Evolutionary conservation across 176 grass and related monocot genomes (phyloP).

Genomic region (Secale cereale): DNA sequence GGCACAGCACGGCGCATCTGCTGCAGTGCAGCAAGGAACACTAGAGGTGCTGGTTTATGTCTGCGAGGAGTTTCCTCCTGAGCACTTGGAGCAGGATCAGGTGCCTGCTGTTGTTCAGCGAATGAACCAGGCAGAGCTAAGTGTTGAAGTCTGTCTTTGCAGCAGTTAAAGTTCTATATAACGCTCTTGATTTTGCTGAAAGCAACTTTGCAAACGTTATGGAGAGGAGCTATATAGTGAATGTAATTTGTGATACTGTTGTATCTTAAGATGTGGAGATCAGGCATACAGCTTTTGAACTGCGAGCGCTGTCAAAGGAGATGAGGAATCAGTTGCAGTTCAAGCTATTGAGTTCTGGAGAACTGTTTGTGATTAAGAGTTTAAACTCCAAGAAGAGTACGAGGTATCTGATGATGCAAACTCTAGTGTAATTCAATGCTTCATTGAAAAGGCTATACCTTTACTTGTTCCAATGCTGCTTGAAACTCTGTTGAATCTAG

Average conservation of each 20-base stretch:
- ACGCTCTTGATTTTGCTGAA: conserved; percentile 81
- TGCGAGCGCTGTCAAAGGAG: conserved; percentile 67
- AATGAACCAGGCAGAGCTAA: conserved; percentile 69
- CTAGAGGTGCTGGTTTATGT: conserved; percentile 82
- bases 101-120: conserved; percentile 84
- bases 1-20: conserved; percentile 39
- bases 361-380: conserved; percentile 80
- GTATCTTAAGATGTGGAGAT: conserved; percentile 69
- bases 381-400: conserved; percentile 56
- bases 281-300: conserved; percentile 72
- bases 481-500: conserved; percentile 80
- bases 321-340: conserved; percentile 67
- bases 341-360: conserved; percentile 93
- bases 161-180: conserved; percentile 69
- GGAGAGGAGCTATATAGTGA: conserved; percentile 82
- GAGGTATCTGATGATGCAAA: conserved; percentile 51
- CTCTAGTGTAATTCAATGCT: conserved; percentile 52
- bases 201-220: conserved; percentile 85
- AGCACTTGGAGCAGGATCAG: conserved; percentile 79
- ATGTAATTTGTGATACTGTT: conserved; percentile 76
- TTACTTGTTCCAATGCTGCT: conserved; percentile 74
- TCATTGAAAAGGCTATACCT: conserved; percentile 75
- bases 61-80: conserved; percentile 77
- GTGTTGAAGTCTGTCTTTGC: conserved; percentile 73
- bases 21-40: conserved; percentile 67